Evolutionary conservation across 176 grass and related monocot species (phyloP).

Genomic region (Carex kokanica): DNA sequence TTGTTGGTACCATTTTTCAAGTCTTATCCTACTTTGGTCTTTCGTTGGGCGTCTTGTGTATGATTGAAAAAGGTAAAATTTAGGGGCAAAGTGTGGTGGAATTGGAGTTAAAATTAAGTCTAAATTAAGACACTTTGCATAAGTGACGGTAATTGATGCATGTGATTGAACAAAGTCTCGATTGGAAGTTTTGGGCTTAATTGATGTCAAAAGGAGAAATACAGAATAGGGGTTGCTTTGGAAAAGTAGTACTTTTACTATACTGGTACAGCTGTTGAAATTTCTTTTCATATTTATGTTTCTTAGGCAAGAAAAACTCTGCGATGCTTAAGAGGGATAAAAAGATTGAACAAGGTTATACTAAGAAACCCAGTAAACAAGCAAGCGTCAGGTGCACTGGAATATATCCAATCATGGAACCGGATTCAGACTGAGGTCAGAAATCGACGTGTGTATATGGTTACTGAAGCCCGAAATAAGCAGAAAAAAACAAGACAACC

Average conservation of each 20-base stretch:
- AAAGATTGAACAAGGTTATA: slow-evolving; percentile 49
- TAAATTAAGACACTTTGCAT: neutral
- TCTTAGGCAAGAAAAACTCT: slow-evolving; percentile 80
- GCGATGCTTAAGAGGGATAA: slow-evolving; percentile 56
- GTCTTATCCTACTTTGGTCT: too few species aligned
- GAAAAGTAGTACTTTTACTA: neutral
- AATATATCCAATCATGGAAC: slow-evolving; percentile 78
- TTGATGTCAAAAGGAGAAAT: neutral
- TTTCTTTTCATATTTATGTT: neutral
- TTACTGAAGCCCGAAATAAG: slow-evolving; percentile 77
- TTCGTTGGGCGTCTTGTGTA: too few species aligned
- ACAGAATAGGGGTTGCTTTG: neutral
- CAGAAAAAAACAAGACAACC: slow-evolving; percentile 86
- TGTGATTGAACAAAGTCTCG: neutral
- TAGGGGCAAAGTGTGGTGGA: too few species aligned
- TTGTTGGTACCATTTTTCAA: too few species aligned
- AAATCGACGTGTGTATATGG: slow-evolving; percentile 76
- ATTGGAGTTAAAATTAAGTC: neutral
- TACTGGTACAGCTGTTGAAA: neutral
- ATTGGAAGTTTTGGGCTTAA: neutral
- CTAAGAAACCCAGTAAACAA: slow-evolving; percentile 61
- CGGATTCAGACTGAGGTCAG: slow-evolving; percentile 80
- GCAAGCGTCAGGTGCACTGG: slow-evolving; percentile 65
- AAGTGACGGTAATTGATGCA: neutral
- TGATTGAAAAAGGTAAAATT: too few species aligned